These are phyloP conservation scores for Chaetomidium leptoderma DNA, from an alignment of 495 filamentous ascomycete genomes.

Conservation along the genomic window DNA sequence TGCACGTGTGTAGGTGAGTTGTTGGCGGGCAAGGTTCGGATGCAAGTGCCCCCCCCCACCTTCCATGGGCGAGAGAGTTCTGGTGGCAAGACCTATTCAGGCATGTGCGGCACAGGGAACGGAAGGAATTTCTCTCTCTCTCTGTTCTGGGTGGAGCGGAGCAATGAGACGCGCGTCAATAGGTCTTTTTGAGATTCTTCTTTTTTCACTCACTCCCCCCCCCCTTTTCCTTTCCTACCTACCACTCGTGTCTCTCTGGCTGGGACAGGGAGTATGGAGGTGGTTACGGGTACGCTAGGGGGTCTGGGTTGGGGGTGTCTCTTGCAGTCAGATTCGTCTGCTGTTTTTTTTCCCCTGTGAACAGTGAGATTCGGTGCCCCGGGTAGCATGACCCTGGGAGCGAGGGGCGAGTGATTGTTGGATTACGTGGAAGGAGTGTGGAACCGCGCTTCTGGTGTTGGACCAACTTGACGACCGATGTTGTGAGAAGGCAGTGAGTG, in stretches of 20 bases:
- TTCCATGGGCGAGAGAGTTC: not conserved
- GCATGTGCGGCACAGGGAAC: not conserved
- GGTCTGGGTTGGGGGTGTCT: no score
- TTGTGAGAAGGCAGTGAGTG: not conserved
- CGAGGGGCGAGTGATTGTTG: no score
- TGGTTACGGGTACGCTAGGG: no score
- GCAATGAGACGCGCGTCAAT: conserved; percentile 10
- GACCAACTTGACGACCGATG: not conserved
- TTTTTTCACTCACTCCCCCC: no score
- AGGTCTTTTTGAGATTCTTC: no score
- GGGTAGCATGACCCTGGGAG: no score
- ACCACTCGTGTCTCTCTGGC: not conserved
- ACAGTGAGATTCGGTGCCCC: no score
- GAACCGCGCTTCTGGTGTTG: not conserved
- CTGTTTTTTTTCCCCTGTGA: no score
- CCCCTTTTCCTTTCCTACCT: not conserved
- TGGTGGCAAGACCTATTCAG: not conserved
- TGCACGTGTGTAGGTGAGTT: not conserved
- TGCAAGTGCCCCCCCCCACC: not conserved
- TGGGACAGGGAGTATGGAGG: no score
- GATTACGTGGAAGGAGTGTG: not conserved
- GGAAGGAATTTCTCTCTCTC: not conserved
- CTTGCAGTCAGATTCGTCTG: no score
- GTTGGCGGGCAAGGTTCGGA: not conserved
- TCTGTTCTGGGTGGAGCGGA: not conserved